phyloP scores from a whole-genome alignment of 116 monocot species.

The Dioscorea cayenensis region DNA sequence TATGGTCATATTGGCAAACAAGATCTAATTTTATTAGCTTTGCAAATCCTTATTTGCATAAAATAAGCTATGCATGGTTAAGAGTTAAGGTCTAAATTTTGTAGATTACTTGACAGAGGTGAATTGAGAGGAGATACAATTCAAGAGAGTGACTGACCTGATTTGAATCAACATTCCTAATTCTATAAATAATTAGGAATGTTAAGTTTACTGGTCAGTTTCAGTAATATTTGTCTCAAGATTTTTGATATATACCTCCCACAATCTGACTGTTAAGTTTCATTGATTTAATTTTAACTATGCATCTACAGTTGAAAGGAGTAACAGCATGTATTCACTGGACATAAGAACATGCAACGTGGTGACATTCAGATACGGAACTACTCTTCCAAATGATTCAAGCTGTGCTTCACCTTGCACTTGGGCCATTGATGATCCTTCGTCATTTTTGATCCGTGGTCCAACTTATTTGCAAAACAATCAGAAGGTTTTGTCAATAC shows the following conservation, averaged over 20 bases:
- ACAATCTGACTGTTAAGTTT: neutral
- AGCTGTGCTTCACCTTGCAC: conserved; percentile 31
- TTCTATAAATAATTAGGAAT: no score
- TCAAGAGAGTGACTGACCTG: no score
- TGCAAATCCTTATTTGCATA: no score
- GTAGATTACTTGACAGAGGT: no score
- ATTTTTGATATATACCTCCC: neutral
- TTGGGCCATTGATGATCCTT: conserved; percentile 56
- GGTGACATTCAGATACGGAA: conserved; percentile 36
- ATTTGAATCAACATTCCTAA: no score
- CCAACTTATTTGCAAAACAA: conserved; percentile 52
- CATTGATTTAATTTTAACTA: no score
- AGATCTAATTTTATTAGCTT: no score
- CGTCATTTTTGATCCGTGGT: conserved; percentile 60
- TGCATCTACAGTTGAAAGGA: conserved; percentile 36
- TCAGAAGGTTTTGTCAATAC: conserved; percentile 33
- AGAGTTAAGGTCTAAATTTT: no score
- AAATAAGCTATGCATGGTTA: no score
- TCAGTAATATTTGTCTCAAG: neutral
- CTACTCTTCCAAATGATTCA: conserved; percentile 47
- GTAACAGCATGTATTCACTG: conserved; percentile 31
- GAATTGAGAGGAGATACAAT: no score
- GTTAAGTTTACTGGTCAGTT: conserved; percentile 50
- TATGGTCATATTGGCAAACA: no score
- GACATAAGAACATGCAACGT: conserved; percentile 12